phyloP scores from a whole-genome alignment of 2,329 filamentous ascomycete genomes.

The Venturia pyrina region DNA sequence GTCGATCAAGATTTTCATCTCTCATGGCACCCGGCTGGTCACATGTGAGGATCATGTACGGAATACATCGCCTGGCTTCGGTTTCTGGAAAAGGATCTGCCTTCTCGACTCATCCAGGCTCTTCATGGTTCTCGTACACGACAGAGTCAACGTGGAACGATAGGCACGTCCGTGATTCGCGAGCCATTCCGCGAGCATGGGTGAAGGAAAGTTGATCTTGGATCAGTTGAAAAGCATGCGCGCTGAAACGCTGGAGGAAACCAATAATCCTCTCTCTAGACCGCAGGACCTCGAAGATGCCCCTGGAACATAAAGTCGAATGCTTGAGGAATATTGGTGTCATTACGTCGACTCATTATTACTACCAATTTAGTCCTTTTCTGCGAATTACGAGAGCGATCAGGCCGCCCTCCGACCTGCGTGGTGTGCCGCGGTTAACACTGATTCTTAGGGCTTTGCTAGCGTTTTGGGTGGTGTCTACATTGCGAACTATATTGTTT shows the following conservation, averaged over 20 bases:
- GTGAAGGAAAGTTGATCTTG: no score
- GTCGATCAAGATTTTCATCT: not conserved
- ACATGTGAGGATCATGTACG: not conserved
- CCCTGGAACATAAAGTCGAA: not conserved
- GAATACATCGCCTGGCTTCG: not conserved
- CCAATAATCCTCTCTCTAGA: no score
- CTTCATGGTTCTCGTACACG: not conserved
- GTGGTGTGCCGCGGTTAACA: not conserved
- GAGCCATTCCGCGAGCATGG: not conserved
- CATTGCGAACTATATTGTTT: not conserved
- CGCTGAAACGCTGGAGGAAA: not conserved
- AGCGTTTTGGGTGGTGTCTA: not conserved
- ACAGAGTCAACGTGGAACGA: not conserved
- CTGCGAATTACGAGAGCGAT: not conserved
- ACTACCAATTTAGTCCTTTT: not conserved
- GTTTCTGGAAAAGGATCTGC: not conserved
- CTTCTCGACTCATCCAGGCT: not conserved
- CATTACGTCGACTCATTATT: no score
- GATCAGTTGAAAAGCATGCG: not conserved
- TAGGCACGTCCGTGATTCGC: not conserved
- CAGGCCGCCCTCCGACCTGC: not conserved
- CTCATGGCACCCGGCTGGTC: not conserved
- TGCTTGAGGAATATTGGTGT: no score
- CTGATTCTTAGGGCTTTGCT: not conserved
- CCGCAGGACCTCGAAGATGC: no score